phyloP scores from a whole-genome alignment of 2,329 filamentous ascomycete species.

The Neonectria hederae region DNA sequence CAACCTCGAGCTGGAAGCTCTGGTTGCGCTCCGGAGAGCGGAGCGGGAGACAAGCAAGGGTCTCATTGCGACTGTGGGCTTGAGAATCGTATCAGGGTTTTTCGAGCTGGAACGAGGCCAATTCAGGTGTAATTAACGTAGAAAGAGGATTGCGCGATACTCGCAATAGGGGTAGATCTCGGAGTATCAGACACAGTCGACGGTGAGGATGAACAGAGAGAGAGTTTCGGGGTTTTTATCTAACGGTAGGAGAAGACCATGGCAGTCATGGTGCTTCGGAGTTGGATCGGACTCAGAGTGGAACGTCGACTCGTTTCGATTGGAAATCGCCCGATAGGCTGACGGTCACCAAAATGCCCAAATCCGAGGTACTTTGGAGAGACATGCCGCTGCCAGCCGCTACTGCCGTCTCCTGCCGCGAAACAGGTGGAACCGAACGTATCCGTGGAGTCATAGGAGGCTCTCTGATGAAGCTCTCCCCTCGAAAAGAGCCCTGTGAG shows the following conservation, averaged over 20 bases:
- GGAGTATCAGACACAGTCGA: neutral
- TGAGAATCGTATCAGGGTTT: constrained; percentile 2
- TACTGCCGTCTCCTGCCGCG: constrained; percentile 37
- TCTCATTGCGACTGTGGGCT: constrained; percentile 41
- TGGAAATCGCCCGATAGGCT: constrained; percentile 36
- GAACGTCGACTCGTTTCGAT: constrained; percentile 21
- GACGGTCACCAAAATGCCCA: constrained; percentile 1
- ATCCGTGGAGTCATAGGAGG: constrained; percentile 19
- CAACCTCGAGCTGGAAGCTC: constrained; percentile 52
- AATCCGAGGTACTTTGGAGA: constrained; percentile 37
- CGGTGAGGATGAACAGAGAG: constrained; percentile 5
- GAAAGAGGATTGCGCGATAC: neutral
- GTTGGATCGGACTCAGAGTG: constrained; percentile 39
- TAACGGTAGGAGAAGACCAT: constrained; percentile 17
- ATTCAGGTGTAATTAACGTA: constrained; percentile 1
- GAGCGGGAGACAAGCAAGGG: constrained; percentile 44
- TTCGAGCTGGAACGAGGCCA: neutral
- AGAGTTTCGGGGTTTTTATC: constrained; percentile 11
- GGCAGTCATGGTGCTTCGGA: constrained; percentile 31
- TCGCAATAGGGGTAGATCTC: neutral
- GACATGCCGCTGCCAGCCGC: constrained; percentile 41
- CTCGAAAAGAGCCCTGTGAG: constrained; percentile 8
- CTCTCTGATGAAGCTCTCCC: neutral
- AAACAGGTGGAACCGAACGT: constrained; percentile 26
- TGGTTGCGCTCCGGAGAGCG: constrained; percentile 47